Conservation (phyloP, 176 grass and related monocot genomes). For the Cenchrus americanus region DNA sequence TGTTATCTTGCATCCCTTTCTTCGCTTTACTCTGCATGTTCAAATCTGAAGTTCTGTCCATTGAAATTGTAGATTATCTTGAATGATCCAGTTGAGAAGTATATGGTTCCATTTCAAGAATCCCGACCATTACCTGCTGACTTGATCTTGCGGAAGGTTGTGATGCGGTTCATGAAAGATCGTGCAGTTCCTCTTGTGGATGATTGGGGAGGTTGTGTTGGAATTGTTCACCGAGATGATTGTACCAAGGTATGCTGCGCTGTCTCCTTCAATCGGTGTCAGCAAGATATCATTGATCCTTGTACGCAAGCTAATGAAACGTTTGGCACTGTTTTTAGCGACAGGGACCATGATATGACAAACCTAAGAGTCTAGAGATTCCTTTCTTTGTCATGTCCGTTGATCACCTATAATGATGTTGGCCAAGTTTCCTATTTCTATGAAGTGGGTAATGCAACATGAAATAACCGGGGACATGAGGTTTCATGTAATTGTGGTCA, state of each 20-base stretch:
- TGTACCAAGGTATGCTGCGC: slow-evolving; percentile 63
- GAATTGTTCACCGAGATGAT: slow-evolving; percentile 76
- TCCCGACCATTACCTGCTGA: slow-evolving; percentile 57
- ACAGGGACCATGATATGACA: slow-evolving; percentile 25
- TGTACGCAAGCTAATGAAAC: slow-evolving; percentile 20
- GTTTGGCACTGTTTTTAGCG: neutral
- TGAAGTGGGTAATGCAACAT: neutral
- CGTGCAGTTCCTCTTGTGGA: slow-evolving; percentile 70
- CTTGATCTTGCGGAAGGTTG: slow-evolving; percentile 58
- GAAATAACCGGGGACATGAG: neutral
- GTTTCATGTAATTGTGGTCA: neutral
- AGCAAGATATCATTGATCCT: slow-evolving; percentile 4
- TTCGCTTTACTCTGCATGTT: slow-evolving; percentile 7
- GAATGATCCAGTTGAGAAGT: slow-evolving; percentile 87
- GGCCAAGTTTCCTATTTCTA: neutral
- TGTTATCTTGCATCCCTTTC: slow-evolving; percentile 29
- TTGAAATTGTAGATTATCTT: slow-evolving; percentile 65
- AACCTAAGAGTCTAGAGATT: neutral
- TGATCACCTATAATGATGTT: neutral
- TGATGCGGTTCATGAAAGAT: slow-evolving; percentile 78
- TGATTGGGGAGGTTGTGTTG: slow-evolving; percentile 84
- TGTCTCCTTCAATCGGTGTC: slow-evolving; percentile 30
- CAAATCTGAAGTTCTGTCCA: slow-evolving; percentile 29
- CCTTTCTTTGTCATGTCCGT: neutral
- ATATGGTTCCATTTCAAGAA: slow-evolving; percentile 88